phyloP scores from a whole-genome alignment of 2,329 filamentous ascomycete species.

The Fusarium palustre region DNA sequence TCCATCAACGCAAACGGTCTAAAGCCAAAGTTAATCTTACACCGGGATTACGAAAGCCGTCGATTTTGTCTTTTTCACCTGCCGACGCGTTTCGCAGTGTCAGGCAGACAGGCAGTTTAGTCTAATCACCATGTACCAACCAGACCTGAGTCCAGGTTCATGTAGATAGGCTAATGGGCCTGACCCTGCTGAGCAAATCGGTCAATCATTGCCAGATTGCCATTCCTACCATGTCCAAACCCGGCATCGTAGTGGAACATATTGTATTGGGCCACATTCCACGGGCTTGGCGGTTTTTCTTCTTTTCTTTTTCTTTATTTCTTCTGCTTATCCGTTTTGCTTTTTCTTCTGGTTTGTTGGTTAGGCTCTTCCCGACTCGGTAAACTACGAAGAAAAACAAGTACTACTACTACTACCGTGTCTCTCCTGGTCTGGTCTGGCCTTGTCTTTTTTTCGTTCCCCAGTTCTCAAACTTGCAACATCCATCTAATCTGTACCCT shows the following conservation, averaged over 20 bases:
- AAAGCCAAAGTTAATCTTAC: neutral
- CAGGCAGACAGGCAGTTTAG: neutral
- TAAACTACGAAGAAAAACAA: neutral
- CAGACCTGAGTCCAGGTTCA: neutral
- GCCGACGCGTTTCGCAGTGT: neutral
- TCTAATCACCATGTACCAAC: neutral
- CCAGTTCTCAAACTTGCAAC: constrained; percentile 2
- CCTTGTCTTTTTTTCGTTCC: neutral
- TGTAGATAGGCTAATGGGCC: constrained; percentile 1
- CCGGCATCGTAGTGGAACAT: constrained; percentile 24
- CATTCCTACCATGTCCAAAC: constrained; percentile 36
- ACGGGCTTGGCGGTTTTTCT: constrained; percentile 6
- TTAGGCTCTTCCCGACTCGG: neutral
- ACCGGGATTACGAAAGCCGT: neutral
- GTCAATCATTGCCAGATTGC: constrained; percentile 20
- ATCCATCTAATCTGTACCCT: neutral
- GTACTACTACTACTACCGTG: neutral
- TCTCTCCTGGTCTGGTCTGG: neutral
- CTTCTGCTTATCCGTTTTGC: neutral
- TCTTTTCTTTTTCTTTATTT: neutral
- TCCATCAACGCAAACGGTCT: neutral
- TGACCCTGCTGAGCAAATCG: neutral
- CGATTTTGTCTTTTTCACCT: neutral
- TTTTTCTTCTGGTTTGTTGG: neutral
- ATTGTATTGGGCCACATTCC: constrained; percentile 22